Percentiles rank a stretch among this genome's conserved stretches.
These are phyloP conservation scores for Aspergillus alliaceus DNA, from an alignment of 2,329 filamentous ascomycete species.

Conservation along the genomic window DNA sequence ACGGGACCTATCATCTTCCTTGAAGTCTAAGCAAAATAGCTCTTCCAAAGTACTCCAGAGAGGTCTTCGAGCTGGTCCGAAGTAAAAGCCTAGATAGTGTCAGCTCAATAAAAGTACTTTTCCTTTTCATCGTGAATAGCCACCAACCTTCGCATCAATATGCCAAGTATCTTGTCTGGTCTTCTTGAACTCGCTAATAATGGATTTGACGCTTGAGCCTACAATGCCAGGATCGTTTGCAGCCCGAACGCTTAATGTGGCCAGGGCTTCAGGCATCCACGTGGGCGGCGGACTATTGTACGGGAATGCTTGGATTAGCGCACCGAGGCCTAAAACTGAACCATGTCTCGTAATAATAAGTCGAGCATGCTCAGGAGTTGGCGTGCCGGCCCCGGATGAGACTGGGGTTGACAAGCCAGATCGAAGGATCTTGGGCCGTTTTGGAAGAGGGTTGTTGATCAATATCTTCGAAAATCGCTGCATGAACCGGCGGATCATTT, in stretches of 20 bases:
- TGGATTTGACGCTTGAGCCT: slow-evolving; percentile 91
- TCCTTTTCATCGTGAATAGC: not conserved
- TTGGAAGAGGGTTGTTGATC: slow-evolving; percentile 83
- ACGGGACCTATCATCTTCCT: not conserved
- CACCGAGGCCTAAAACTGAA: slow-evolving; percentile 85
- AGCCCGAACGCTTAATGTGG: slow-evolving; percentile 78
- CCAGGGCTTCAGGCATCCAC: slow-evolving; percentile 93
- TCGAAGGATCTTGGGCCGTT: slow-evolving; percentile 49
- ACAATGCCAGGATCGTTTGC: slow-evolving; percentile 88
- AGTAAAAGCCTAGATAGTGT: slow-evolving; percentile 66
- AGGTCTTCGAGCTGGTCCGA: slow-evolving; percentile 90
- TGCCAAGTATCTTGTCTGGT: slow-evolving; percentile 98
- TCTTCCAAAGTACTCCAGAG: slow-evolving; percentile 98
- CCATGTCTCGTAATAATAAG: slow-evolving; percentile 83
- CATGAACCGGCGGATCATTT: slow-evolving; percentile 74
- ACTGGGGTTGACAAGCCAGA: slow-evolving; percentile 42
- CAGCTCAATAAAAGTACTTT: not conserved
- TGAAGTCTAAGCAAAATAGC: slow-evolving; percentile 78
- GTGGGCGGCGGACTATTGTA: slow-evolving; percentile 87
- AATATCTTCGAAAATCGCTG: slow-evolving; percentile 76
- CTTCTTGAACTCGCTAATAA: slow-evolving; percentile 98
- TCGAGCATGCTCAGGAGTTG: slow-evolving; percentile 60
- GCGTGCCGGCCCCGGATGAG: slow-evolving; percentile 48
- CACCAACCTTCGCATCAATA: slow-evolving; percentile 89
- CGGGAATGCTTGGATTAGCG: slow-evolving; percentile 91